A percentile compares a stretch with the other conserved stretches of the same genome.
These are phyloP conservation scores for Inga laurina DNA, from an alignment of 306 rosid species.

Conservation along the genomic window DNA sequence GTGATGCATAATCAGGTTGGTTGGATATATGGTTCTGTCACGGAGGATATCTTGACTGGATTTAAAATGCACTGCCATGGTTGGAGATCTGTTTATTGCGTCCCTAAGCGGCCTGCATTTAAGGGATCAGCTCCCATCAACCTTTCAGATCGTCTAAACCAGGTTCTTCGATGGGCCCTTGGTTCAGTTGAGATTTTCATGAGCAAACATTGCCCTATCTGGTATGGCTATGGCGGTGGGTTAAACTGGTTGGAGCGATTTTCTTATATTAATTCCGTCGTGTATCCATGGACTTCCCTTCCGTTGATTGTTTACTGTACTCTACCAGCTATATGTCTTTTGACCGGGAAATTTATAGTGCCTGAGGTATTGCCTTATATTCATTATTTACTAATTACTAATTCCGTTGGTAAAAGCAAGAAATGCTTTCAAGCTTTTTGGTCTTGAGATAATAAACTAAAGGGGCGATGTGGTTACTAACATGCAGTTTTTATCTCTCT, in stretches of 20 bases:
- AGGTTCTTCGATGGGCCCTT: slow-evolving; percentile 97
- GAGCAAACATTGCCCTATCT: slow-evolving; percentile 92
- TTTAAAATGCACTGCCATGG: slow-evolving; percentile 99
- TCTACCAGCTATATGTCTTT: slow-evolving; percentile 91
- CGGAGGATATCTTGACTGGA: slow-evolving; percentile 98
- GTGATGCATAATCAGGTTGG: slow-evolving; percentile 68
- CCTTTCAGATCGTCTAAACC: slow-evolving; percentile 92
- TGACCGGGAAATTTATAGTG: slow-evolving; percentile 88
- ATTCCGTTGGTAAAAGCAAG: neutral
- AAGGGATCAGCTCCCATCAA: slow-evolving; percentile 98
- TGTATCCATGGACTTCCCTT: slow-evolving; percentile 90
- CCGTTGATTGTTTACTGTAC: slow-evolving; percentile 90
- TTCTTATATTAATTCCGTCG: slow-evolving; percentile 87
- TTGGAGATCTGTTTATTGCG: slow-evolving; percentile 97
- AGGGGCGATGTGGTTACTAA: slow-evolving; percentile 8
- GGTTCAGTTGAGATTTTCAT: slow-evolving; percentile 96
- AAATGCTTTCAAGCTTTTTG: neutral
- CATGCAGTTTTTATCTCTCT: neutral
- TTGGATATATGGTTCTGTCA: slow-evolving; percentile 98
- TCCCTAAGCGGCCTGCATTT: slow-evolving; percentile 88
- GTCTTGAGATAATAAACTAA: neutral
- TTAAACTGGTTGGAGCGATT: slow-evolving; percentile 82
- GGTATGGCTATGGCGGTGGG: slow-evolving; percentile 97
- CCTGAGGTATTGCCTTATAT: slow-evolving; percentile 74
- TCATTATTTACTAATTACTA: slow-evolving; percentile 10